Base-by-base conservation (phyloP, 257 asterid species). In the Petrea volubilis region DNA sequence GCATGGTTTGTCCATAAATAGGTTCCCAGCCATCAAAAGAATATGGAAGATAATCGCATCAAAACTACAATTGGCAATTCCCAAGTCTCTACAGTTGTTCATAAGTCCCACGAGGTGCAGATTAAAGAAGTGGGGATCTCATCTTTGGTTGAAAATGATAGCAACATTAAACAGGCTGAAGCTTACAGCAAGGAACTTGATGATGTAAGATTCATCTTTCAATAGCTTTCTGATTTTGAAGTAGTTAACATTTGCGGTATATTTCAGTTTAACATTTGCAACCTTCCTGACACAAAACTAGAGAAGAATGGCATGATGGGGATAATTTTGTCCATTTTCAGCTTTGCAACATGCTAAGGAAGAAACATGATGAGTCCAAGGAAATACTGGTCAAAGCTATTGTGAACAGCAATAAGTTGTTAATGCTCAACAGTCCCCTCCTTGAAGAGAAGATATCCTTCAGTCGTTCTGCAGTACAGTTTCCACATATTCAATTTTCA, bases 381-480 rank as follows among this genome's bases (percentile, higher is more conserved):
- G 97, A 92, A 43, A 17, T 86, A 52, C 50, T 92, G 75, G 97
- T 83, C 63, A 88, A 76, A 73, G 91, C 91, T 74, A 68, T 85
- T 62, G 90, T 95, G 72, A 92, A 80, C 87, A 91, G 78, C 89
- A 91, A 94, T 79, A 88, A 85, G 83, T 77, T 95, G 74, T 87
- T 91, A 76, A 60, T 95, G 92, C 94, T 95, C 79, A 80, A 87
- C 72, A 85, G 77, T 85, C 96, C 96, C 80, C 74, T 60, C 55
- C 72, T 85, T 25, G 86, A 86, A 14, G 83, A 86, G 81, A 93
- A 86, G 86, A 91, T 91, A 93, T 93, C 98, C 98, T 93, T 85
- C 70, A 34, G 53, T 24, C 64, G 15, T 70, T 41, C 52, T 50
- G 53, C 62, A 18, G 27, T 64, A 15, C 46, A 59, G 9, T 40